Base-by-base conservation (phyloP, 306 rosid species). In the Canavalia ensiformis region DNA sequence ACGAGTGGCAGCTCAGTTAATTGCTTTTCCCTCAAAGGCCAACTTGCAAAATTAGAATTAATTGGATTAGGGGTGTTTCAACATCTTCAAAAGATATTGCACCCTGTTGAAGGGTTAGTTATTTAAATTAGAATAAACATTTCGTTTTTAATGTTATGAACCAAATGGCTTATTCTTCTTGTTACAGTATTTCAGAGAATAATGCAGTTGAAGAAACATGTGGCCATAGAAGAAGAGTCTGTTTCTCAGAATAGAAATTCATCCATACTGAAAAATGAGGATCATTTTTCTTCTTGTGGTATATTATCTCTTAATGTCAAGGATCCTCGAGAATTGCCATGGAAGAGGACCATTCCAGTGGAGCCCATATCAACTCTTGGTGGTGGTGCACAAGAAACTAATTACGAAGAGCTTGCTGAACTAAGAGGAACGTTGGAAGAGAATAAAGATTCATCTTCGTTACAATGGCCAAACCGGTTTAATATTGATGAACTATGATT, bases 1-100 rank as follows among this genome's bases (percentile, higher is more conserved):
- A 88, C 84, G 81, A 82, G 78, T 50, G 88, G 88, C 76, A 58
- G 62, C 49, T 50, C 68, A 47, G 72, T 95, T 51, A 74, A 74
- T 18, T 92, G 89, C 83, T 49, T 83, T 80, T 90, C 95, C 13
- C 97, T 89, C 57, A 97, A 92, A 80, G 99, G 99, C 50, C 91
- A 87, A 78, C 91, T 91, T 82, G 97, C 95, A 4, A 95, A 88
- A 84, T 59, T 95, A 54, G 95, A 95, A 79, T 81, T 95, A 54
- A 76, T 88, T 82, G 99, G 99, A 84, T 65, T 85, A 47, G 84
- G 87, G 84, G 74, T 94, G 63, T 86, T 87, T 84, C 84, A 86
- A 74, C 90, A 90, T 77, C 97, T 95, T 89, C 92, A 90, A 71
- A 90, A 84, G 86, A 78, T 91, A 72, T 80, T 91, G 73, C 78